Evolutionary conservation across 352 stramenopile genomes (phyloP).

Genomic region (Phytopythium boreale): DNA sequence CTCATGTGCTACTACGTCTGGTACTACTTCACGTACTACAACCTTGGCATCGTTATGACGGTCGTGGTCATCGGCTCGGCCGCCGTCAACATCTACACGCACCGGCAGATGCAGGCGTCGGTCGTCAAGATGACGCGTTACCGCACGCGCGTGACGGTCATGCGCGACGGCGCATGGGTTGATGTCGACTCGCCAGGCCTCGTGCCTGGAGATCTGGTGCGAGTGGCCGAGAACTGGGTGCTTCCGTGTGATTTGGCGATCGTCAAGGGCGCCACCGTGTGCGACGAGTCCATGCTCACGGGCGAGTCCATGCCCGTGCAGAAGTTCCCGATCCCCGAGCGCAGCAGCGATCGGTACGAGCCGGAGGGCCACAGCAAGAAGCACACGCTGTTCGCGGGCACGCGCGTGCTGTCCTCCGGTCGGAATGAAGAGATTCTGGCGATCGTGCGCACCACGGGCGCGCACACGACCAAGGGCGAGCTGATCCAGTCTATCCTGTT

Average conservation of each 20-base stretch:
- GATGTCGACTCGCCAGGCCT: slow-evolving; percentile 24
- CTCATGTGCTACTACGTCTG: slow-evolving; percentile 42
- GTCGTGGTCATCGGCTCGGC: slow-evolving; percentile 23
- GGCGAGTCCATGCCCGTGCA: slow-evolving; percentile 63
- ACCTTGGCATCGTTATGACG: slow-evolving; percentile 28
- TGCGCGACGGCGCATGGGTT: slow-evolving; percentile 28
- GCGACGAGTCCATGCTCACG: slow-evolving; percentile 43
- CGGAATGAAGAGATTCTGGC: slow-evolving; percentile 42
- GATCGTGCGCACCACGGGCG: slow-evolving; percentile 58
- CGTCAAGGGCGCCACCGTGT: slow-evolving; percentile 33
- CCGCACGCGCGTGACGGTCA: slow-evolving; percentile 45
- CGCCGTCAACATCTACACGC: slow-evolving; percentile 31
- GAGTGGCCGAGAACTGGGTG: slow-evolving; percentile 34
- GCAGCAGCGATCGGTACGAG: slow-evolving; percentile 32
- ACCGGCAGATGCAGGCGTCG: slow-evolving; percentile 24
- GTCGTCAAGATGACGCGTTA: slow-evolving; percentile 37
- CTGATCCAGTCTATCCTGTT: slow-evolving; percentile 70
- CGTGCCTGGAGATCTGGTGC: slow-evolving; percentile 41
- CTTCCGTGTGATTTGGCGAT: slow-evolving; percentile 46
- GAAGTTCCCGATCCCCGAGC: slow-evolving; percentile 52
- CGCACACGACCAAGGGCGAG: slow-evolving; percentile 61
- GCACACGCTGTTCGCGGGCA: slow-evolving; percentile 72
- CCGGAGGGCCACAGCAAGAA: slow-evolving; percentile 36
- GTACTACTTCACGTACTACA: slow-evolving; percentile 43
- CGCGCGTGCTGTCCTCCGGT: slow-evolving; percentile 44